A percentile compares a stretch with the other conserved stretches of the same genome.
Evolutionary conservation across 2,329 filamentous ascomycete species (phyloP).

Genomic region (Sclerotiophoma versabilis): DNA sequence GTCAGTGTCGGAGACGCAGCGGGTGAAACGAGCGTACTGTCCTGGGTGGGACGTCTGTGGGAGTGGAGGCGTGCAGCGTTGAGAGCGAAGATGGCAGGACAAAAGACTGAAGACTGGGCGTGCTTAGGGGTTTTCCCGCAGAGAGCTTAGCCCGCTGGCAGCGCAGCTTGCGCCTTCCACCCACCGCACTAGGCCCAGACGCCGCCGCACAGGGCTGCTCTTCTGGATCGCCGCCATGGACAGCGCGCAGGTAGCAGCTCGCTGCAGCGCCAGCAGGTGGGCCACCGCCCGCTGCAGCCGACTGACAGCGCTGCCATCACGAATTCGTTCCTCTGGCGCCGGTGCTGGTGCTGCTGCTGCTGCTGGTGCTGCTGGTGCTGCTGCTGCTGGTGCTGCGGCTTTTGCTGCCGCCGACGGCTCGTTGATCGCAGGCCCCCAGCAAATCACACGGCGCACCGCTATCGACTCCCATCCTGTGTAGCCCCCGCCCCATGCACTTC

Average conservation of each 20-base stretch:
- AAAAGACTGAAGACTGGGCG: conserved; percentile 6
- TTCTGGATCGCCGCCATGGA: conserved; percentile 4
- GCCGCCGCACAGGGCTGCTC: neutral
- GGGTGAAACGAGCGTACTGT: conserved; percentile 42
- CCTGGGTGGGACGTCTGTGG: conserved; percentile 16
- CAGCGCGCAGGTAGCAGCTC: neutral
- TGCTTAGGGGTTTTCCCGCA: conserved; percentile 14
- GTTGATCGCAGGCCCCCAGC: conserved; percentile 13
- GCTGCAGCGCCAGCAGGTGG: neutral
- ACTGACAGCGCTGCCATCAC: neutral
- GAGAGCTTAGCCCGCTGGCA: conserved; percentile 7
- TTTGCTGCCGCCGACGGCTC: too few species aligned
- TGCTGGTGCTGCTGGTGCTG: conserved; percentile 4
- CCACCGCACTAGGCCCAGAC: conserved; percentile 6
- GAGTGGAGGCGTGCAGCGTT: conserved; percentile 17
- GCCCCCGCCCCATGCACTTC: conserved; percentile 30
- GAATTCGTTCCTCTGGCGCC: neutral
- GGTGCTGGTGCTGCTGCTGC: neutral
- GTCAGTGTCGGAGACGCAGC: conserved; percentile 15
- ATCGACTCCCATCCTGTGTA: conserved; percentile 19
- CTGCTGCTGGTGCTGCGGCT: neutral
- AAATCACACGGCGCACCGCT: conserved; percentile 28
- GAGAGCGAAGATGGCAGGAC: conserved; percentile 9
- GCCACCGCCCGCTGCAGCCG: neutral
- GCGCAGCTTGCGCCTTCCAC: conserved; percentile 1